These are phyloP conservation scores for Candida sanyiensis DNA, from an alignment of 805 yeast genomes.

Conservation along the genomic window DNA sequence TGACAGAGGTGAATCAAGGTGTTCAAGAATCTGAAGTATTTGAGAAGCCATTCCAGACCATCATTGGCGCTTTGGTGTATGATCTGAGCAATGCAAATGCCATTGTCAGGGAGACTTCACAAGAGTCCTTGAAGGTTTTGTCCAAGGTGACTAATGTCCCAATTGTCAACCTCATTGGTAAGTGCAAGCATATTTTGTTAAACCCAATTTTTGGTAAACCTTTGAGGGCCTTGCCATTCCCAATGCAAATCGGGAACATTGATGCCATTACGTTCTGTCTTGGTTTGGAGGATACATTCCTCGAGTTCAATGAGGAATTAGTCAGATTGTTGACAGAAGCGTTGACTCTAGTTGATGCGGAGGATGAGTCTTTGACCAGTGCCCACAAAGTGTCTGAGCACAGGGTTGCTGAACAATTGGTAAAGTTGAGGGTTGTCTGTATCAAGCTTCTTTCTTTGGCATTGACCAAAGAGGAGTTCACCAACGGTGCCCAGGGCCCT, in stretches of 20 bases:
- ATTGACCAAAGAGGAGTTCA: conserved; percentile 75
- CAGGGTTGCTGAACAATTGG: conserved; percentile 81
- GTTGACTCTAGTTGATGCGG: conserved; percentile 92
- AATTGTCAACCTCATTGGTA: conserved; percentile 68
- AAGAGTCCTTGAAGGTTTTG: conserved; percentile 57
- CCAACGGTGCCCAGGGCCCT: conserved; percentile 66
- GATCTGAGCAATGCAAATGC: conserved; percentile 88
- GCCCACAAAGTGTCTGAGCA: conserved; percentile 82
- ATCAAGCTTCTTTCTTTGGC: conserved; percentile 79
- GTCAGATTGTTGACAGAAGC: conserved; percentile 85
- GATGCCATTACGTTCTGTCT: conserved; percentile 95
- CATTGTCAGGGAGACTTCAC: conserved; percentile 77
- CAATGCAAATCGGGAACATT: conserved; percentile 97
- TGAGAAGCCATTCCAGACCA: conserved; percentile 69
- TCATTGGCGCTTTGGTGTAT: conserved; percentile 84
- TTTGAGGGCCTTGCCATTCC: conserved; percentile 90
- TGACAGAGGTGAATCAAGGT: conserved; percentile 60
- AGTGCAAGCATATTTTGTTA: conserved; percentile 74
- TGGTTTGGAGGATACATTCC: conserved; percentile 70
- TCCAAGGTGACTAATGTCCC: conserved; percentile 68
- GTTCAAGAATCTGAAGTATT: conserved; percentile 56
- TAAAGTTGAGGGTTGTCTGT: conserved; percentile 85
- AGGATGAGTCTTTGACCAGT: conserved; percentile 89
- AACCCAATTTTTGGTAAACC: conserved; percentile 98
- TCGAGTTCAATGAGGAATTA: conserved; percentile 84